Evolutionary conservation across 805 yeast genomes (phyloP).

Genomic region (Wickerhamia fluorescens): DNA sequence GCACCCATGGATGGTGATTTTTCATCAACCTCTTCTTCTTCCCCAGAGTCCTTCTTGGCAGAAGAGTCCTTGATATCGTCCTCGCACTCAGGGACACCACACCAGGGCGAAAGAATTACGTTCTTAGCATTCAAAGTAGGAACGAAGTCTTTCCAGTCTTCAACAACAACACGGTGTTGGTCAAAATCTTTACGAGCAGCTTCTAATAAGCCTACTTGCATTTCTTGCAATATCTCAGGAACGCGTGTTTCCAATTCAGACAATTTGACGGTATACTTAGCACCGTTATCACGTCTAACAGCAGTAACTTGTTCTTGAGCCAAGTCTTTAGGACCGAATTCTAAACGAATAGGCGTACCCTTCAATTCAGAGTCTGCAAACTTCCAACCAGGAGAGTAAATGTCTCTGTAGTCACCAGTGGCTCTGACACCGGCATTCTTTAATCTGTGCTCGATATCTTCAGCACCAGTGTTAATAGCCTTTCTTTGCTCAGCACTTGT

Average conservation of each 20-base stretch:
- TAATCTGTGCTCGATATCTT: constrained; percentile 58
- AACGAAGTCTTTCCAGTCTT: constrained; percentile 87
- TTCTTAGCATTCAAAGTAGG: constrained; percentile 88
- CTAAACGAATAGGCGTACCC: constrained; percentile 91
- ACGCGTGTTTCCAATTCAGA: constrained; percentile 58
- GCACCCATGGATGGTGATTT: constrained; percentile 99
- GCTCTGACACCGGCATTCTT: constrained; percentile 61
- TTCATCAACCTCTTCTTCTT: constrained; percentile 81
- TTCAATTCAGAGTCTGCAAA: constrained; percentile 95
- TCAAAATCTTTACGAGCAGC: constrained; percentile 82
- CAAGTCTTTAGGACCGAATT: constrained; percentile 94
- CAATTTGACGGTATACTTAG: constrained; percentile 61
- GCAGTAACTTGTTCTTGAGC: constrained; percentile 73
- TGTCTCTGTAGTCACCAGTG: constrained; percentile 82
- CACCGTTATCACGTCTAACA: constrained; percentile 88
- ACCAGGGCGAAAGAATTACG: constrained; percentile 93
- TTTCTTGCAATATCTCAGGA: constrained; percentile 71
- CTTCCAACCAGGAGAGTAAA: constrained; percentile 98
- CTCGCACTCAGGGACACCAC: constrained; percentile 92
- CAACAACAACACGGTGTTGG: constrained; percentile 72
- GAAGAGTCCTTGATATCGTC: constrained; percentile 91
- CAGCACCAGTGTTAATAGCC: constrained; percentile 63
- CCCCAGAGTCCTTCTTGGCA: constrained; percentile 76
- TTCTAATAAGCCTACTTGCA: constrained; percentile 68
- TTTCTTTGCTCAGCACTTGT: constrained; percentile 70